A percentile compares a stretch with the other conserved stretches of the same genome.
These are phyloP conservation scores for Elasticomyces elasticus DNA, from an alignment of 495 filamentous ascomycete genomes.

Conservation along the genomic window DNA sequence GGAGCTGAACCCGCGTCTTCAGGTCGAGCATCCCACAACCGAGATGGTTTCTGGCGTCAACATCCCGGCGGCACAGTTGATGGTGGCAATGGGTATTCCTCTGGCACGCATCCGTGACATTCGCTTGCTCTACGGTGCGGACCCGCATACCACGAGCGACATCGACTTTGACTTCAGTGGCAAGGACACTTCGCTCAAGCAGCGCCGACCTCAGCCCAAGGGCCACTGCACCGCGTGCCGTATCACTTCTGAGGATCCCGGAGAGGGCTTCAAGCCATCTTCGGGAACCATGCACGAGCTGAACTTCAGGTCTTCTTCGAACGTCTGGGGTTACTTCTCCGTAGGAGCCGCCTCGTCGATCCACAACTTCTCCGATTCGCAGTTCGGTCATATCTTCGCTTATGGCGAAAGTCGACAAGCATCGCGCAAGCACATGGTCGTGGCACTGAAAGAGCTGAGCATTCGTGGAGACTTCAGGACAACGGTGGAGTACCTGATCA, in stretches of 20 bases:
- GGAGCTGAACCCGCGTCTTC: slow-evolving; percentile 93
- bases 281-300: slow-evolving; percentile 98
- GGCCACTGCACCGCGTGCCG: slow-evolving; percentile 96
- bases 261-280: slow-evolving; percentile 98
- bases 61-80: slow-evolving; percentile 90
- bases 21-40: slow-evolving; percentile 98
- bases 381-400: slow-evolving; percentile 99
- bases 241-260: slow-evolving; percentile 98
- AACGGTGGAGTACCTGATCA: slow-evolving; percentile 98
- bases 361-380: slow-evolving; percentile 97
- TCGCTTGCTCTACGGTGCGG: slow-evolving; percentile 88
- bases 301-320: slow-evolving; percentile 97
- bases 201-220: slow-evolving; percentile 83
- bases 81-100: slow-evolving; percentile 97
- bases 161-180: slow-evolving; percentile 96
- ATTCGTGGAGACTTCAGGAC: slow-evolving; percentile 99
- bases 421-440: slow-evolving; percentile 98
- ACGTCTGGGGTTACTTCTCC: slow-evolving; percentile 99
- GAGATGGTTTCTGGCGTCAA: slow-evolving; percentile 99
- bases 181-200: slow-evolving; percentile 70
- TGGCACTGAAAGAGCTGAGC: slow-evolving; percentile 95
- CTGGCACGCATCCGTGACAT: slow-evolving; percentile 94
- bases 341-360: slow-evolving; percentile 94
- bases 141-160: slow-evolving; percentile 70
- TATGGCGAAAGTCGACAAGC: slow-evolving; percentile 95